Percentiles rank a stretch among this genome's conserved stretches.
These are phyloP conservation scores for Boletus speciosus DNA, from an alignment of 768 basidiomycete species.

Conservation along the genomic window DNA sequence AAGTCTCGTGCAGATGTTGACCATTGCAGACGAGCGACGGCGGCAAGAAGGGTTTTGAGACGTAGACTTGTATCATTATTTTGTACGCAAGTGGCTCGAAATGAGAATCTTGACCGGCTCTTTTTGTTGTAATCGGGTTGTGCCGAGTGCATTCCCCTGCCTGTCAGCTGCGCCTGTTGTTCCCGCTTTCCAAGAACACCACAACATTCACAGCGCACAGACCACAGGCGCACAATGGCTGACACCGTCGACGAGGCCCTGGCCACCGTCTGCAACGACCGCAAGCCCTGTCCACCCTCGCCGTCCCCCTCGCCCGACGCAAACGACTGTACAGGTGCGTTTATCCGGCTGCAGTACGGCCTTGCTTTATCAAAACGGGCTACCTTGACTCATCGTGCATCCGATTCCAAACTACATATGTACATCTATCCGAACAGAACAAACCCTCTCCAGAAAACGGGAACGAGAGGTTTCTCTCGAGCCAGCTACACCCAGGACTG, in stretches of 20 bases:
- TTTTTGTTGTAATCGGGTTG: slow-evolving; percentile 32
- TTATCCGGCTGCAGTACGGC: slow-evolving; percentile 21
- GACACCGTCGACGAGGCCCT: slow-evolving; percentile 22
- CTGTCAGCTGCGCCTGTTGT: slow-evolving; percentile 32
- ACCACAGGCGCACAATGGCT: slow-evolving; percentile 28
- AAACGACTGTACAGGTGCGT: slow-evolving; percentile 42
- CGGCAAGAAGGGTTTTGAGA: background rate
- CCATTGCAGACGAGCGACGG: slow-evolving; percentile 41
- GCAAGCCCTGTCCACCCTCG: slow-evolving; percentile 24
- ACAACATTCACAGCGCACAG: slow-evolving; percentile 29
- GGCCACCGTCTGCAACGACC: slow-evolving; percentile 13
- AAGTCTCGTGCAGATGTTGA: slow-evolving; percentile 41
- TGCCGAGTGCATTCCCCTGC: slow-evolving; percentile 32
- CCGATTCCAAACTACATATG: slow-evolving; percentile 18
- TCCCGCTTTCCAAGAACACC: slow-evolving; percentile 24
- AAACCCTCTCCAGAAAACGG: slow-evolving; percentile 62
- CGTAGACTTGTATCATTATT: background rate
- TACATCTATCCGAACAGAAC: slow-evolving; percentile 25
- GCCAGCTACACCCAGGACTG: slow-evolving; percentile 50
- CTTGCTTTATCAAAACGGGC: slow-evolving; percentile 25
- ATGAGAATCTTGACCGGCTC: slow-evolving; percentile 9
- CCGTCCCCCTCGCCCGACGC: slow-evolving; percentile 46
- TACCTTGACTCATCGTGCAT: slow-evolving; percentile 21
- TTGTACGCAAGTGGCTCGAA: background rate
- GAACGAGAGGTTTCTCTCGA: slow-evolving; percentile 78